Percentiles rank a stretch among this genome's conserved stretches.
These are phyloP conservation scores for Leccinum griseonigrum DNA, from an alignment of 1,284 basidiomycete species.

Conservation along the genomic window DNA sequence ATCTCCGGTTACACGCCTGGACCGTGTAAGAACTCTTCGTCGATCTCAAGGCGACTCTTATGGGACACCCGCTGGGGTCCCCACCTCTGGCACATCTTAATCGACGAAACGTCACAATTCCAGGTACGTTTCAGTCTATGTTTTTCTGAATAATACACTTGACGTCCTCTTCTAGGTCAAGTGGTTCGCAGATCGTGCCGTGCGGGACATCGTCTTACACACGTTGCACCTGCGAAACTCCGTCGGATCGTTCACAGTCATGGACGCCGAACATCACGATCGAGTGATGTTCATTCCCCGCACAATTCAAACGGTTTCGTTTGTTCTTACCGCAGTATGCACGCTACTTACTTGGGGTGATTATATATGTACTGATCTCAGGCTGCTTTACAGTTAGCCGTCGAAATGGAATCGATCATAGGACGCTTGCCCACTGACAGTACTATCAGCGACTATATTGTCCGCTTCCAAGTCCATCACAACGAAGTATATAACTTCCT, in stretches of 20 bases:
- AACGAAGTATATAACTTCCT: no score
- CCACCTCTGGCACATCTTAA: no score
- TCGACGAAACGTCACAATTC: background rate
- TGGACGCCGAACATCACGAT: background rate
- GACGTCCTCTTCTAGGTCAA: background rate
- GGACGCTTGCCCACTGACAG: no score
- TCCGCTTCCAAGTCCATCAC: no score
- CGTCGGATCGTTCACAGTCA: background rate
- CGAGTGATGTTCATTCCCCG: background rate
- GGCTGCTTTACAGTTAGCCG: no score
- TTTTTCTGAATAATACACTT: background rate
- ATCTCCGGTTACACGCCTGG: no score
- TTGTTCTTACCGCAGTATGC: background rate
- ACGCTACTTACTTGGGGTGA: background rate
- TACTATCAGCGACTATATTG: no score
- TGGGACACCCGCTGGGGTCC: no score
- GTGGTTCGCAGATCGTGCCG: background rate
- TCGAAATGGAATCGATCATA: no score
- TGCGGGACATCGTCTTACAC: background rate
- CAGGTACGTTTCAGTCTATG: background rate
- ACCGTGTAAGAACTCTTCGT: background rate
- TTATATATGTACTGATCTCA: no score
- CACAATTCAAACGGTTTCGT: background rate
- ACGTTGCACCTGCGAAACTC: background rate
- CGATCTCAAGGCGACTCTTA: no score